Conservation (phyloP, 208 protist species). For the Leishmania guyanensis region DNA sequence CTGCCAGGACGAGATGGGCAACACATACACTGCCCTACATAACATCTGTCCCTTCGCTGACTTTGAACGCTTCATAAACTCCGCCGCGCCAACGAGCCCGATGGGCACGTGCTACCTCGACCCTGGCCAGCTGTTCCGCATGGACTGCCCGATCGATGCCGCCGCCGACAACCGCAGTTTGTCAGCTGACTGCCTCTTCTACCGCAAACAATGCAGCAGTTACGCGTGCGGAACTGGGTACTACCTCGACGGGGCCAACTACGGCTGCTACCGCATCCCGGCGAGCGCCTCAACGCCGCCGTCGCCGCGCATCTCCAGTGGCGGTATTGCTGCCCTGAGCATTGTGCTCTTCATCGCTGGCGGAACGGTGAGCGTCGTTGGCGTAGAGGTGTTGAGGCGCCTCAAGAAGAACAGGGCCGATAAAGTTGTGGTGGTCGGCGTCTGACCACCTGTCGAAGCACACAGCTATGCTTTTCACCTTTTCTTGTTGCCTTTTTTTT, state of each 20-base stretch:
- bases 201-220: conserved; percentile 45
- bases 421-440: conserved; percentile 14
- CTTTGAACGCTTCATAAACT: conserved; percentile 57
- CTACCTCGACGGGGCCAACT: conserved; percentile 35
- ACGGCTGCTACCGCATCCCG: conserved; percentile 34
- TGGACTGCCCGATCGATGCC: conserved; percentile 40
- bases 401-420: conserved; percentile 12
- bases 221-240: conserved; percentile 49
- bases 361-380: conserved; percentile 11
- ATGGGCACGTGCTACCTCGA: conserved; percentile 67
- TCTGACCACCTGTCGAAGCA: neutral
- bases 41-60: conserved; percentile 61
- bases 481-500: neutral
- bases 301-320: conserved; percentile 17
- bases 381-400: conserved; percentile 17
- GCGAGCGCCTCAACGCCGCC: neutral
- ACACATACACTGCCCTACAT: conserved; percentile 36
- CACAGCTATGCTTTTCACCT: neutral
- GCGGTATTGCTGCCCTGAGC: conserved; percentile 24
- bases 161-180: conserved; percentile 13
- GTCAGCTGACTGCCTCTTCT: conserved; percentile 37
- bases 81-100: conserved; percentile 42
- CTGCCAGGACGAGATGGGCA: conserved; percentile 44
- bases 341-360: conserved; percentile 28
- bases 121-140: conserved; percentile 32